Percentiles rank a stretch among this genome's conserved stretches.
Evolutionary conservation across 352 stramenopile genomes (phyloP).

Genomic region (Globisporangium canariense): DNA sequence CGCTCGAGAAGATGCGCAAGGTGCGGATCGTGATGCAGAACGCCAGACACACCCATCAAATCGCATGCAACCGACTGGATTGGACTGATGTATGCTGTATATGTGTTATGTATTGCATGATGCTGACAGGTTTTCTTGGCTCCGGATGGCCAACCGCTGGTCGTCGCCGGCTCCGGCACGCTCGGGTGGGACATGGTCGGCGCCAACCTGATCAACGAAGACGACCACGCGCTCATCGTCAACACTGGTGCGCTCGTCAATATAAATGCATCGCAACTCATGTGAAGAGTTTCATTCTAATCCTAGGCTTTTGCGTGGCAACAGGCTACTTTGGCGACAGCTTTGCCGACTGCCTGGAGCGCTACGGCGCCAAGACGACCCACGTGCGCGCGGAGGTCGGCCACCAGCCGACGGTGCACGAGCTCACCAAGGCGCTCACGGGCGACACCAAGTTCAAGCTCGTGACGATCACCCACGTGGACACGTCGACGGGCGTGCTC

Average conservation of each 20-base stretch:
- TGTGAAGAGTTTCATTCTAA: not conserved
- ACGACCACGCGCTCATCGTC: slow-evolving; percentile 62
- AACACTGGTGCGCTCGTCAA: slow-evolving; percentile 43
- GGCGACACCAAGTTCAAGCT: slow-evolving; percentile 49
- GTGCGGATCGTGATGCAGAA: not conserved
- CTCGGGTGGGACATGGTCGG: slow-evolving; percentile 84
- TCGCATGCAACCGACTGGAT: not conserved
- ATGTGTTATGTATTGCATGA: not conserved
- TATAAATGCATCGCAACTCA: not conserved
- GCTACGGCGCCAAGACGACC: slow-evolving; percentile 63
- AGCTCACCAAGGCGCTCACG: slow-evolving; percentile 42
- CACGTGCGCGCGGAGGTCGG: slow-evolving; percentile 59
- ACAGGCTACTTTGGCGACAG: slow-evolving; percentile 75
- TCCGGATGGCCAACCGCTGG: slow-evolving; percentile 60
- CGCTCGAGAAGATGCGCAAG: slow-evolving; percentile 80
- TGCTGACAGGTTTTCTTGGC: slow-evolving; percentile 47
- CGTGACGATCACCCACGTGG: slow-evolving; percentile 75
- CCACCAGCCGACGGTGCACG: slow-evolving; percentile 42
- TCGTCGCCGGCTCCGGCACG: slow-evolving; percentile 65
- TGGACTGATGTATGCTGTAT: not conserved
- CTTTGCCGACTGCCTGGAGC: slow-evolving; percentile 60
- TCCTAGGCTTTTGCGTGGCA: not conserved
- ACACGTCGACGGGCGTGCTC: slow-evolving; percentile 73
- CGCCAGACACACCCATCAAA: not conserved
- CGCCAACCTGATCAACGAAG: slow-evolving; percentile 61